Base-by-base conservation (phyloP, 2,329 filamentous ascomycete species). In the Hymenoscyphus albidus region DNA sequence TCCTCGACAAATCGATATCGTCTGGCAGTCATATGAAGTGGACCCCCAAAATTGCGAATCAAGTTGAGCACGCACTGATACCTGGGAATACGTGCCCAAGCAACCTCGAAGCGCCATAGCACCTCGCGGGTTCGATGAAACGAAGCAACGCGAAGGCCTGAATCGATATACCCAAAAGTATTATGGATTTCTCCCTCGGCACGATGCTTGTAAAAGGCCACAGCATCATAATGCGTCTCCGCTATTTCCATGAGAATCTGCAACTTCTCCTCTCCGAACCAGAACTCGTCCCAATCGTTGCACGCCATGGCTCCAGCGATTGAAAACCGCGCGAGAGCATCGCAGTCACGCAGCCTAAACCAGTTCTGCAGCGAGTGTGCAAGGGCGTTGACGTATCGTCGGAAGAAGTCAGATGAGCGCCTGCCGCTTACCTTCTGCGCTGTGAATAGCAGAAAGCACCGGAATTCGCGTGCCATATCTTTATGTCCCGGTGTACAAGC, bases 1-100 rank as follows among this genome's bases (percentile, higher is more conserved):
- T 59, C 57, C 14, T 59, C 57, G 12, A 59, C 35, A 18, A 59
- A 59, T 12, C 35, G 57, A 13, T 59, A 59, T 27, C 57, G 16
- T 38, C 57, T 32, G 9, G 13, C 12, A 12, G 31, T 27, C 57
- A 59, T 59, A 42, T 59, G 57, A 10, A 59, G 31, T 27, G 57
- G 35, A 7, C 57, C 57, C 1, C 57, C 57, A 31, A 59, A 59
- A 14, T 22, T 39, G 32, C 35, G 32, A 2, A 42, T 27, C n/a
- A 59, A 59, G 14, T 59, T 59, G 18, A 40, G 32, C 13, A 40
- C 38, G 14, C 31, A 38, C 14, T 42, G 57, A 4, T 40, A 18
- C 57, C 13, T 14, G 18, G 57, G 31, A 3, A 22, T 27, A 35
- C 32, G 57, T 31, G 57, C 57, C 57, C 57, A 59, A 6, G 57